These are phyloP conservation scores for Zymoseptoria crescenta DNA, from an alignment of 2,329 filamentous ascomycete species.

Conservation along the genomic window DNA sequence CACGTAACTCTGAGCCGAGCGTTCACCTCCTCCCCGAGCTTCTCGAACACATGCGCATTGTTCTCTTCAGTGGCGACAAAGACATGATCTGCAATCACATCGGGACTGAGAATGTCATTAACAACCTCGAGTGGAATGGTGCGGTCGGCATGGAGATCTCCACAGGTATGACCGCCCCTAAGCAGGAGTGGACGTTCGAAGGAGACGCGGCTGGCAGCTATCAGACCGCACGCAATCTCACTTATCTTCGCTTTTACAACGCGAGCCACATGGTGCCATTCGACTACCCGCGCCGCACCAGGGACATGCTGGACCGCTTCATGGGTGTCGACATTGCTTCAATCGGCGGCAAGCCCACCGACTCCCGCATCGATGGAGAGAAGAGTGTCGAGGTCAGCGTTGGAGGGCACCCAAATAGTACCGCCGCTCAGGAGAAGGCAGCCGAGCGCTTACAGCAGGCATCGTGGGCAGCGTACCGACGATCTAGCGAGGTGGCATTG, in stretches of 20 bases:
- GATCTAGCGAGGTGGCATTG: slow-evolving; percentile 77
- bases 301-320: slow-evolving; percentile 97
- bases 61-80: slow-evolving; percentile 88
- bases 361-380: slow-evolving; percentile 78
- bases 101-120: slow-evolving; percentile 84
- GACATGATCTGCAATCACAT: slow-evolving; percentile 97
- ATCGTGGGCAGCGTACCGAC: slow-evolving; percentile 81
- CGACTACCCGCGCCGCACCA: slow-evolving; percentile 74
- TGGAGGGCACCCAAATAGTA: slow-evolving; percentile 60
- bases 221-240: slow-evolving; percentile 89
- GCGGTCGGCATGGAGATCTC: slow-evolving; percentile 84
- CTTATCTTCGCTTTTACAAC: slow-evolving; percentile 93
- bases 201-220: slow-evolving; percentile 81
- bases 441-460: slow-evolving; percentile 70
- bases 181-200: slow-evolving; percentile 89
- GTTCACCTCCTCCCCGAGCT: slow-evolving; percentile 69
- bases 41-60: slow-evolving; percentile 65
- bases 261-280: slow-evolving; percentile 98
- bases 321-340: slow-evolving; percentile 84
- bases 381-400: slow-evolving; percentile 71
- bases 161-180: slow-evolving; percentile 83
- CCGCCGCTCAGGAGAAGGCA: slow-evolving; percentile 57
- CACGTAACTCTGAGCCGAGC: slow-evolving; percentile 63
- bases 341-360: slow-evolving; percentile 72
- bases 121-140: slow-evolving; percentile 84